Evolutionary conservation across 2,329 filamentous ascomycete genomes (phyloP).

Genomic region (Exophiala viscosa): DNA sequence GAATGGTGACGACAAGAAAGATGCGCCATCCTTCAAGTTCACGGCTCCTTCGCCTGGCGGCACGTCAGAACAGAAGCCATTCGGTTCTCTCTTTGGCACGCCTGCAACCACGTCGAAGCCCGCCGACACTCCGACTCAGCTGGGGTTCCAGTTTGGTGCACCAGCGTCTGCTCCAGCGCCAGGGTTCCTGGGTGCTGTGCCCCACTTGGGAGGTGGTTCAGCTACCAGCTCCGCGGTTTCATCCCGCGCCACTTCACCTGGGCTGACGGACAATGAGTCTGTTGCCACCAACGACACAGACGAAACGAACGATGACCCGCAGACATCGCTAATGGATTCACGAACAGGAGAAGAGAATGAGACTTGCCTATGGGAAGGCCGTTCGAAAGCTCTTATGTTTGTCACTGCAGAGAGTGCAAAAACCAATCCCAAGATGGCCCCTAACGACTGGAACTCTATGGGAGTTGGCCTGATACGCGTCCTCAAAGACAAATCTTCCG

Average conservation of each 20-base stretch:
- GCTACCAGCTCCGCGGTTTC: constrained; percentile 36
- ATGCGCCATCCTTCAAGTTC: constrained; percentile 28
- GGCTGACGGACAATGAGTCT: constrained; percentile 42
- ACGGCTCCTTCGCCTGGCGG: constrained; percentile 30
- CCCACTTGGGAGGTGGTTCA: constrained; percentile 31
- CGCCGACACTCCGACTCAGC: constrained; percentile 21
- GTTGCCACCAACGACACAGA: constrained; percentile 42
- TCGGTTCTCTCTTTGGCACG: constrained; percentile 32
- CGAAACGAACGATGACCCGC: constrained; percentile 54
- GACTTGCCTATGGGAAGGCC: constrained; percentile 64
- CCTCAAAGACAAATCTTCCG: constrained; percentile 68
- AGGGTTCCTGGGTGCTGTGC: constrained; percentile 29
- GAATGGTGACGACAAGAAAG: constrained; percentile 29
- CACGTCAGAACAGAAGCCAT: constrained; percentile 30
- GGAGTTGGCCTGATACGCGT: constrained; percentile 70
- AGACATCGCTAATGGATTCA: constrained; percentile 64
- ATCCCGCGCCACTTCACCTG: constrained; percentile 46
- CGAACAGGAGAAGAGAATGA: constrained; percentile 71
- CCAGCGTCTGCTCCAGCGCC: constrained; percentile 25
- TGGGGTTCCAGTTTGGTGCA: constrained; percentile 41
- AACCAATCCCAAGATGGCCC: constrained; percentile 35
- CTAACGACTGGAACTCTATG: constrained; percentile 61
- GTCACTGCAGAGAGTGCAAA: constrained; percentile 43
- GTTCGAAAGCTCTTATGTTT: constrained; percentile 66
- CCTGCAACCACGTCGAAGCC: constrained; percentile 21